phyloP scores from a whole-genome alignment of 148 eudicot genomes.

The Pharnaceum exiguum region DNA sequence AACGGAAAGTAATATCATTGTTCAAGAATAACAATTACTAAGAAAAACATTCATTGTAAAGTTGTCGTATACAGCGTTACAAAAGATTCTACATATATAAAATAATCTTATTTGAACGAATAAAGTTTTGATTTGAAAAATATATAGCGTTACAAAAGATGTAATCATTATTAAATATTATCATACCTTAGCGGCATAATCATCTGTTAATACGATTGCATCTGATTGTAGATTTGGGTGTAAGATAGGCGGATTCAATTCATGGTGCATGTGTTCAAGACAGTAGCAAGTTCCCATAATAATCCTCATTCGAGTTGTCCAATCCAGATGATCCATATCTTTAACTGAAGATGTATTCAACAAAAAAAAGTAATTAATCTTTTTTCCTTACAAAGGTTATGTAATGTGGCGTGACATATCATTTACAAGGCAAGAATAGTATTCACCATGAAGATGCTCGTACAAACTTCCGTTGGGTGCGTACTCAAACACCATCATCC shows the following conservation, averaged over 20 bases:
- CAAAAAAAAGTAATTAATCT: not conserved
- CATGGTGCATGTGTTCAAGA: conserved; percentile 63
- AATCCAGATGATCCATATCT: conserved; percentile 59
- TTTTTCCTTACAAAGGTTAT: not conserved
- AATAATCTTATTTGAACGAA: too few relatives aligned
- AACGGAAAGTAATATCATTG: not conserved
- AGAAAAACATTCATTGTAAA: too few relatives aligned
- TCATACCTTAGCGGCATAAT: conserved; percentile 62
- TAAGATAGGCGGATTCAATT: conserved; percentile 41
- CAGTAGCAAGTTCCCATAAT: conserved; percentile 63
- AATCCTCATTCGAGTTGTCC: conserved; percentile 55
- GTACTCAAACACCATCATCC: conserved; percentile 82
- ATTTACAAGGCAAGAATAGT: not conserved
- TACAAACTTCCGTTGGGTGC: conserved; percentile 58
- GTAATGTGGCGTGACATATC: too few relatives aligned
- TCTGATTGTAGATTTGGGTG: conserved; percentile 45
- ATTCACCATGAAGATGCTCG: conserved; percentile 69
- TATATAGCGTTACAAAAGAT: not conserved
- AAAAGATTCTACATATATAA: too few relatives aligned
- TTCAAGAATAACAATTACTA: too few relatives aligned
- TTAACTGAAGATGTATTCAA: conserved; percentile 27
- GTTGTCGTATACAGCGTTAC: too few relatives aligned
- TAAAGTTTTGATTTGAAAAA: too few relatives aligned
- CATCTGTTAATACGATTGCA: conserved; percentile 42
- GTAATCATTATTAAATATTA: too few relatives aligned